Conservation (phyloP, 306 rosid genomes). For the Pachyrhizus erosus region DNA sequence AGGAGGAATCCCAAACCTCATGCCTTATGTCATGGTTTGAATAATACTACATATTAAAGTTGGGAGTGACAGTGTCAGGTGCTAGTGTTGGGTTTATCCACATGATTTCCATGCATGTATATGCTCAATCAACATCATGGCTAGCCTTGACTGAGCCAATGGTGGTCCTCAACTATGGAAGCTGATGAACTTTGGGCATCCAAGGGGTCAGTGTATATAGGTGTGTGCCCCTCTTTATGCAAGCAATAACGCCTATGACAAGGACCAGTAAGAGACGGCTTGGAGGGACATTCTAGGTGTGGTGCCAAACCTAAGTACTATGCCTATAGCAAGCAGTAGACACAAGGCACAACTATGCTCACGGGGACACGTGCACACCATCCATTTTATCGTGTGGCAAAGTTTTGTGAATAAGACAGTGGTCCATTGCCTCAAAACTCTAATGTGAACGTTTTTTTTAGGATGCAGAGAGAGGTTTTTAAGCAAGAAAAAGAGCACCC, state of each 20-base stretch:
- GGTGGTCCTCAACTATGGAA: constrained; percentile 47
- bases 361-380: constrained; percentile 34
- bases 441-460: neutral
- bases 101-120: neutral
- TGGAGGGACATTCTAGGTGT: constrained; percentile 40
- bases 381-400: neutral
- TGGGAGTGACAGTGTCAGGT: neutral
- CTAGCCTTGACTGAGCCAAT: constrained; percentile 21
- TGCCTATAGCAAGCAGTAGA: constrained; percentile 5
- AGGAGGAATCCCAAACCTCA: neutral
- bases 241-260: constrained; percentile 47
- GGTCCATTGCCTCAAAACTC: constrained; percentile 11
- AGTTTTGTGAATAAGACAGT: neutral
- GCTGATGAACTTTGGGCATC: constrained; percentile 49
- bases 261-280: constrained; percentile 30
- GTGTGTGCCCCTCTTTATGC: constrained; percentile 58
- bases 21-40: constrained; percentile 22
- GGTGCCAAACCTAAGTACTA: constrained; percentile 37
- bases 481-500: neutral
- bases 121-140: constrained; percentile 39
- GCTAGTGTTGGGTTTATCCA: constrained; percentile 26
- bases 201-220: constrained; percentile 44
- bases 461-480: too few species aligned
- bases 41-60: neutral
- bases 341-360: constrained; percentile 18